Conservation (phyloP, 768 basidiomycete genomes). For the Phylloporus sp. region DNA sequence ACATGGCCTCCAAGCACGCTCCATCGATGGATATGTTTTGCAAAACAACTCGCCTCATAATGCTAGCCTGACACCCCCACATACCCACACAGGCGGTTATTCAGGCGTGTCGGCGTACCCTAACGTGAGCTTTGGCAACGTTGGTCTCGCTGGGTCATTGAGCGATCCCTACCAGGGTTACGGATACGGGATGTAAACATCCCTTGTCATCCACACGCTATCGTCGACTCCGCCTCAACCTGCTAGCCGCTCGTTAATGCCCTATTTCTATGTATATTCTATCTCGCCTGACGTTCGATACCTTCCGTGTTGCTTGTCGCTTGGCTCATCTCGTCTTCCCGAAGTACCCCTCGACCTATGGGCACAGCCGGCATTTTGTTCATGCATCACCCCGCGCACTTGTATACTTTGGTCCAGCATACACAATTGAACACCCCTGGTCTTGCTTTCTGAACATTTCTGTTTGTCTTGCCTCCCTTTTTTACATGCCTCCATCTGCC, state of each 20-base stretch:
- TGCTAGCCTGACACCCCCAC: slow-evolving; percentile 56
- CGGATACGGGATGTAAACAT: slow-evolving; percentile 74
- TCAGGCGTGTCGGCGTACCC: slow-evolving; percentile 49
- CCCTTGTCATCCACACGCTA: slow-evolving; percentile 26
- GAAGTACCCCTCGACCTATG: slow-evolving; percentile 33
- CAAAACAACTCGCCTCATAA: slow-evolving; percentile 70
- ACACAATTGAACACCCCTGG: slow-evolving; percentile 39
- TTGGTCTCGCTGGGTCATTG: slow-evolving; percentile 49
- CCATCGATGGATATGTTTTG: slow-evolving; percentile 79
- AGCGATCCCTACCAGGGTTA: slow-evolving; percentile 78
- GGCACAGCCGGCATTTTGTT: slow-evolving; percentile 36
- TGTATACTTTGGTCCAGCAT: slow-evolving; percentile 72
- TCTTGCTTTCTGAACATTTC: slow-evolving; percentile 36
- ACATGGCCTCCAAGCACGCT: slow-evolving; percentile 62
- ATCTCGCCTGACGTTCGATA: slow-evolving; percentile 30
- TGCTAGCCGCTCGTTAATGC: slow-evolving; percentile 29
- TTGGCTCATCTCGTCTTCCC: slow-evolving; percentile 38
- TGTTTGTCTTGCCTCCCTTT: slow-evolving; percentile 23
- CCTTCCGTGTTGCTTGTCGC: slow-evolving; percentile 31
- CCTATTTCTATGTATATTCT: slow-evolving; percentile 38
- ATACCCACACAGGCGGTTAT: slow-evolving; percentile 52
- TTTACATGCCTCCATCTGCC: slow-evolving; percentile 38
- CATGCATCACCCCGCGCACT: slow-evolving; percentile 56
- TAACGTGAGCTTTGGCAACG: slow-evolving; percentile 51
- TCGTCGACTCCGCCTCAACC: slow-evolving; percentile 8